Base-by-base conservation (phyloP, 2,329 filamentous ascomycete genomes). In the Clarireedia monteithiana region DNA sequence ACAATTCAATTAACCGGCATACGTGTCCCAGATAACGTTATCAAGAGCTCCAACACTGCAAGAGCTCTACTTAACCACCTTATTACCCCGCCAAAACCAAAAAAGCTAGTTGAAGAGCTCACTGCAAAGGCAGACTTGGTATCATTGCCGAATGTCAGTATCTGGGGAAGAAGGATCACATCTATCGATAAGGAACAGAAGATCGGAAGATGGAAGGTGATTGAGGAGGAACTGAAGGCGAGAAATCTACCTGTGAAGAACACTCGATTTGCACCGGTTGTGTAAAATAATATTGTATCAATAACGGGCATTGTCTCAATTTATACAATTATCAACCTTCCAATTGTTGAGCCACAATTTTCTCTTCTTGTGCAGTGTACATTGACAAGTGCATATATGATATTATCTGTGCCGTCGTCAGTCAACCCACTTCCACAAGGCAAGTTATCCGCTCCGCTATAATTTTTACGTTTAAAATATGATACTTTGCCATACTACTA, bases 1-100 rank as follows among this genome's bases (percentile, higher is more conserved):
- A 75, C 91, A 59, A 83, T 86, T 69, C 88, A 94, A 69, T 77
- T 95, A 58, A 91, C 86, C n/a, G 89, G 89, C 59, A 81, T 84
- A 59, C 80, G 82, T 58, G 76, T 96, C 62, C 77, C 87, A 15
- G 92, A 96, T 71, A 75, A 81, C 48, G 78, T 80, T 62, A 79
- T 95, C 59, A 73, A 75, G 50, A 73, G 75, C 46, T 75, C 83
- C 59, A 71, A 70, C 51, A 84, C 77, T 7, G 75, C 83, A 39
- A 74, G 75, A 55, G 70, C 77, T 27, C 70, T 89, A 51, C 70
- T 88, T 44, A 72, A 74, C 26, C 70, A 80, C 47, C 71, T 86
- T 2, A 67, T 75, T 58, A 77, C 73, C 60, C 75, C 77, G 26
- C 76, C 80, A 30, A 83, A 80, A 71, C 72, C 82, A 14, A 72